Conservation (phyloP, 179 eudicot species). For the Beta corolliflora region DNA sequence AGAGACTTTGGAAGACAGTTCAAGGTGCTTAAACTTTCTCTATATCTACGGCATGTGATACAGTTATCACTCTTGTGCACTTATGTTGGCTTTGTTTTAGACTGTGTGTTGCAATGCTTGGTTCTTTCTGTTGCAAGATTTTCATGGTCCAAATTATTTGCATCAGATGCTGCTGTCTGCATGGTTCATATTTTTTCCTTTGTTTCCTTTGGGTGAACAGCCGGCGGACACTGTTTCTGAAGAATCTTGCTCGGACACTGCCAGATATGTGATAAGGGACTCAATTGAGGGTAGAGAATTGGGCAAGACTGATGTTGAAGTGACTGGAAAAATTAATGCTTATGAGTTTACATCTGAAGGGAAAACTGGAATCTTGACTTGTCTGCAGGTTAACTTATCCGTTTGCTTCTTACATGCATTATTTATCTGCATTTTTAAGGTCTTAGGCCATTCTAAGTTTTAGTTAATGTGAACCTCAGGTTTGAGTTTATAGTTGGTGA, state of each 20-base stretch:
- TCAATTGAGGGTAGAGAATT: constrained; percentile 9
- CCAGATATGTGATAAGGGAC: constrained; percentile 19
- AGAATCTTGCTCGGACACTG: constrained; percentile 32
- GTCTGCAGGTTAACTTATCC: constrained; percentile 28
- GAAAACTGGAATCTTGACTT: constrained; percentile 5
- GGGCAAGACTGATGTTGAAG: constrained; percentile 19
- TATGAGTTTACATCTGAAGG: constrained; percentile 18
- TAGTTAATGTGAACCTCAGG: not conserved
- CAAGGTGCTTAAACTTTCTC: constrained; percentile 28
- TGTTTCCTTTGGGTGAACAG: constrained; percentile 23
- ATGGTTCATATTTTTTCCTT: constrained; percentile 15
- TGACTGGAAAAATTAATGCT: constrained; percentile 21
- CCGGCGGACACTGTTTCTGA: constrained; percentile 29
- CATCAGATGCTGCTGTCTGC: not conserved
- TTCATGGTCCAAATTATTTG: not conserved
- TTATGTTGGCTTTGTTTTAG: not conserved
- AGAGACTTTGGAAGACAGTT: constrained; percentile 17
- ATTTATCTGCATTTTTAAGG: not conserved
- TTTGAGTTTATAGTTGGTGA: not conserved
- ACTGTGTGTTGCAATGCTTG: constrained; percentile 12
- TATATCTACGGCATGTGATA: not conserved
- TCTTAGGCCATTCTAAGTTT: not conserved
- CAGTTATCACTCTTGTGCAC: constrained; percentile 2
- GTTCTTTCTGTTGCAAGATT: not conserved
- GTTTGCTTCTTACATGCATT: constrained; percentile 1